Evolutionary conservation across 495 filamentous ascomycete genomes (phyloP).

Genomic region (Melanomma pulvis-pyrius): DNA sequence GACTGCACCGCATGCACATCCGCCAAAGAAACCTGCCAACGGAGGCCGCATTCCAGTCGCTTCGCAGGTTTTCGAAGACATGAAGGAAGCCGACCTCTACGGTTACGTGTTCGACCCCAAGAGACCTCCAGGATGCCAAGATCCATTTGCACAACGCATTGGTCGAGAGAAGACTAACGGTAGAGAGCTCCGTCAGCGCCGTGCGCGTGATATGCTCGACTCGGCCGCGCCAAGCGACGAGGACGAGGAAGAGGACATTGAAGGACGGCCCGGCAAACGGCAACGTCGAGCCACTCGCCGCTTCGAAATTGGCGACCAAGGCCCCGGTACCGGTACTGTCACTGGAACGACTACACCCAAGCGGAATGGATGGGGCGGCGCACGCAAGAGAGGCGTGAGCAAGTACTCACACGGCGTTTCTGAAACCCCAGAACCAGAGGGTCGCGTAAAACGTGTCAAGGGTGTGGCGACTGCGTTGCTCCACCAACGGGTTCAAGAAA

Average conservation of each 20-base stretch:
- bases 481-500: constrained; percentile 42
- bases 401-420: constrained; percentile 17
- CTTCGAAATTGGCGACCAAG: constrained; percentile 30
- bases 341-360: constrained; percentile 23
- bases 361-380: constrained; percentile 34
- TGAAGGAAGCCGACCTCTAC: constrained; percentile 50
- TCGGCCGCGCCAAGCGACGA: constrained; percentile 40
- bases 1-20: constrained; percentile 46
- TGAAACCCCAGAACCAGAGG: constrained; percentile 36
- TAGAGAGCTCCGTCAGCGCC: constrained; percentile 45
- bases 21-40: constrained; percentile 47
- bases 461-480: constrained; percentile 21
- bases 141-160: constrained; percentile 44
- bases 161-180: constrained; percentile 39
- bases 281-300: constrained; percentile 29
- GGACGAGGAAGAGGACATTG: constrained; percentile 32
- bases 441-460: constrained; percentile 25
- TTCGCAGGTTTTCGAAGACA: constrained; percentile 41
- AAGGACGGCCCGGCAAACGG: constrained; percentile 26
- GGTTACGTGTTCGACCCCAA: constrained; percentile 45
- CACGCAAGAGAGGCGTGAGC: constrained; percentile 34
- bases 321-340: constrained; percentile 7
- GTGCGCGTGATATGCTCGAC: constrained; percentile 35
- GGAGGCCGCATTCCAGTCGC: constrained; percentile 43
- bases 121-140: constrained; percentile 41